Base-by-base conservation (phyloP, 768 basidiomycete genomes). In the Russula earlei region DNA sequence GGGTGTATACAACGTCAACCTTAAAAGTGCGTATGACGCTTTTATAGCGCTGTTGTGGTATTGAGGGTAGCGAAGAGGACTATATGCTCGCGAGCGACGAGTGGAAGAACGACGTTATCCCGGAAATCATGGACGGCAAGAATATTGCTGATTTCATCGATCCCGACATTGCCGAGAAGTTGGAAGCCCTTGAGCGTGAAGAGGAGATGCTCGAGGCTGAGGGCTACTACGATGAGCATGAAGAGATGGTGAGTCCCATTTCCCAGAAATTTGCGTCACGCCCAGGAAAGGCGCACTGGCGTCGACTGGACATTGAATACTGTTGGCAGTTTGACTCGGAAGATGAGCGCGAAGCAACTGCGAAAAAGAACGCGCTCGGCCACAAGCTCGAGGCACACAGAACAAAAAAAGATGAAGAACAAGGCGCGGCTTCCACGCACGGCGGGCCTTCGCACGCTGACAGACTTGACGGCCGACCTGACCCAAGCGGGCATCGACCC, bases 61-160 rank as follows among this genome's bases (percentile, higher is more conserved):
- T 24, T 42, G 47, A 47, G 24, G 10, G 20, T 27, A 5, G 14
- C 38, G 46, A 72, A 97, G 94, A 91, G 78, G 81, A 91, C 69
- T 98, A 96, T 72, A 55, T 96, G 25, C 82, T 99, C 56, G 77
- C 82, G 22, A 84, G 96, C 67, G 83, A 87, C 36, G 85, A 89
- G 42, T 99, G 96, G 96, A 99, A 96, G 75, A 76, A 82, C 73
- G 96, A 99, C 66, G 77, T 82, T 62, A 87, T 98, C n/a, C 96
- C 96, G n/a, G 96, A 99, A 69, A 90, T 99, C 66, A 84, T 91
- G 85, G 84, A 97, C 63, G 96, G 96, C 73, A 97, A 97, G 80
- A 99, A 99, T 73, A 73, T 98, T 50, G 95, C 94, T 22, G 96
- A 99, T 75, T 99, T 99, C 60, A 89, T 98, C 69, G 95, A 98